Evolutionary conservation across 129 eudicot genomes (phyloP).

Genomic region (Centrapalus pauciflorus): DNA sequence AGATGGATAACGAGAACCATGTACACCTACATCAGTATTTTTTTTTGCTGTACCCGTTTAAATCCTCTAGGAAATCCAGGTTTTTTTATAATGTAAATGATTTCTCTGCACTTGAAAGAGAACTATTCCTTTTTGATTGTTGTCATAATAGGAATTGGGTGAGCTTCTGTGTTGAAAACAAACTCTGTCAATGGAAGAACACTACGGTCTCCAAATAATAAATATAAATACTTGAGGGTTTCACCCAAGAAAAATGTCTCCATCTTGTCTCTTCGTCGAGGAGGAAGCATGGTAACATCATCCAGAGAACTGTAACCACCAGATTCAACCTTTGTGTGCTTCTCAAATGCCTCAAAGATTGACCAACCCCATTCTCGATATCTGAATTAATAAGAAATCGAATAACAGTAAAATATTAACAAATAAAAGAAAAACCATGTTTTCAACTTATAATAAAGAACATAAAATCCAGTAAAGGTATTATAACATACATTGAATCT

Average conservation of each 20-base stretch:
- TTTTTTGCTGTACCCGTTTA: conserved; percentile 13
- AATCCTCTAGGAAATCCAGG: conserved; percentile 1
- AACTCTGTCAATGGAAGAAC: conserved; percentile 61
- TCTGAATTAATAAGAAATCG: conserved; percentile 32
- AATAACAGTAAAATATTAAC: conserved; percentile 2
- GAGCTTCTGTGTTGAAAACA: conserved; percentile 92
- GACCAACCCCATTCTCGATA: conserved; percentile 98
- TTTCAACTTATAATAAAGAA: neutral
- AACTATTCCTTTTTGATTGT: conserved; percentile 27
- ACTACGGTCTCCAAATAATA: conserved; percentile 46
- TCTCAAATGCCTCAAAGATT: conserved; percentile 92
- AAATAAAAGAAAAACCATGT: neutral
- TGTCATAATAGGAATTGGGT: conserved; percentile 70
- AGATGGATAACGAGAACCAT: conserved; percentile 19
- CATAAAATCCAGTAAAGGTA: neutral
- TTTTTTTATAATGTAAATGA: conserved; percentile 9
- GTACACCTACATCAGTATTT: conserved; percentile 8
- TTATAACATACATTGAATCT: conserved; percentile 72
- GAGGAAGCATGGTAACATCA: conserved; percentile 87
- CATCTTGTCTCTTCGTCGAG: conserved; percentile 86
- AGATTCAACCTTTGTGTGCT: conserved; percentile 76
- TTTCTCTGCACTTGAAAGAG: conserved; percentile 1
- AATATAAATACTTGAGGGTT: conserved; percentile 71
- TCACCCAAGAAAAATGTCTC: conserved; percentile 95
- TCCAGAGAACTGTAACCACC: conserved; percentile 91